Conservation (phyloP, 192 early-diverging fungal genomes). For the Podila minutissima region DNA sequence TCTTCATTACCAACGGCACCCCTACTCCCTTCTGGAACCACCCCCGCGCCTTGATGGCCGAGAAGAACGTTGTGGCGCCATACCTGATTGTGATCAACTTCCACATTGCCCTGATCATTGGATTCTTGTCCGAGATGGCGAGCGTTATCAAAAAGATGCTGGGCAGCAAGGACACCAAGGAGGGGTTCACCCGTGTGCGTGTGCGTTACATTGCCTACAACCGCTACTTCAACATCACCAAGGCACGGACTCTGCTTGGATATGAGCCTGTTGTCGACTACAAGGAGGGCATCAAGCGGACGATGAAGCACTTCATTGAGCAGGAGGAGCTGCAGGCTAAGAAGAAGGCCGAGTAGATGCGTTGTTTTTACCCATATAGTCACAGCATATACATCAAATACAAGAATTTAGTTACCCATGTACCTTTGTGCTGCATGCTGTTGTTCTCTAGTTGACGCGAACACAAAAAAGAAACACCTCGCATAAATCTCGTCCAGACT, state of each 20-base stretch:
- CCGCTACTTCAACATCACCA: slow-evolving; percentile 89
- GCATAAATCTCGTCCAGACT: no score
- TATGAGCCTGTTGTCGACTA: slow-evolving; percentile 64
- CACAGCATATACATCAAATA: no score
- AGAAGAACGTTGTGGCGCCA: slow-evolving; percentile 66
- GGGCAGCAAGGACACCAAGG: slow-evolving; percentile 62
- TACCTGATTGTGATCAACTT: slow-evolving; percentile 69
- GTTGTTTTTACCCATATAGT: no score
- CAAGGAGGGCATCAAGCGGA: slow-evolving; percentile 62
- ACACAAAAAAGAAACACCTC: no score
- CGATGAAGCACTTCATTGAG: slow-evolving; percentile 41
- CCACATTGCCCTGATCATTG: slow-evolving; percentile 56
- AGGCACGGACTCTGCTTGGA: slow-evolving; percentile 76
- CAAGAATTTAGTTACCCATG: no score
- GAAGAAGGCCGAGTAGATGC: slow-evolving; percentile 13
- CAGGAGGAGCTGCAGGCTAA: slow-evolving; percentile 33
- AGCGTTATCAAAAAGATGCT: slow-evolving; percentile 69
- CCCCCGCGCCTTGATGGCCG: slow-evolving; percentile 73
- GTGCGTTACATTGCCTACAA: slow-evolving; percentile 82
- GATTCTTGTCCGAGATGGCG: slow-evolving; percentile 72
- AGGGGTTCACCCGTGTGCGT: slow-evolving; percentile 81
- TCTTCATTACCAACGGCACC: slow-evolving; percentile 92
- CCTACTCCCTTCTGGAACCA: slow-evolving; percentile 94
- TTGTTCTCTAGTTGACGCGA: no score
- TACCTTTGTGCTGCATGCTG: no score